Evolutionary conservation across 192 early-diverging fungal species (phyloP).

Genomic region (Dispira parvispora): DNA sequence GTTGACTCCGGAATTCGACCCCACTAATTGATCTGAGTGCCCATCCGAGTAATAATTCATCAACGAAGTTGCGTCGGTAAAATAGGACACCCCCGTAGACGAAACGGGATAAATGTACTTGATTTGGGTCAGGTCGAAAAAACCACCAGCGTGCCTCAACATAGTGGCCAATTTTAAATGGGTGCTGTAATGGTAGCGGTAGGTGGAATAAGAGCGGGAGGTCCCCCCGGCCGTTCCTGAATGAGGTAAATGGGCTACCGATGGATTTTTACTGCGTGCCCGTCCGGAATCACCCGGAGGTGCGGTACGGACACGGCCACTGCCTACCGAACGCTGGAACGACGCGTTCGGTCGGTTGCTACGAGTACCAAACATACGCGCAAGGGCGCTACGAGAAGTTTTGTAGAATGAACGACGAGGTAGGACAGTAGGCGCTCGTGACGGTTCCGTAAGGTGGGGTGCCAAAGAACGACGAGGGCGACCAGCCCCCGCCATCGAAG

Average conservation of each 20-base stretch:
- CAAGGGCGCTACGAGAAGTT: neutral
- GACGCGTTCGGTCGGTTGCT: neutral
- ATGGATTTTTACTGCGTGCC: too few species aligned
- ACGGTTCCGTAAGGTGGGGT: neutral
- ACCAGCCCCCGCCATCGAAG: neutral
- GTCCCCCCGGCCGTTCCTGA: neutral
- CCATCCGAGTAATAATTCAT: neutral
- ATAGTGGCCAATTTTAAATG: slow-evolving; percentile 1
- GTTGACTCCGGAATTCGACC: too few species aligned
- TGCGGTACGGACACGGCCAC: neutral
- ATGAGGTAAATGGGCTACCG: too few species aligned
- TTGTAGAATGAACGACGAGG: neutral
- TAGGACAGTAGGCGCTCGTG: neutral
- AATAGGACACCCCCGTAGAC: neutral
- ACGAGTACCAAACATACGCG: neutral
- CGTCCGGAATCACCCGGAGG: too few species aligned
- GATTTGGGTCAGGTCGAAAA: slow-evolving; percentile 11
- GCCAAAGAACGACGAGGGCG: neutral
- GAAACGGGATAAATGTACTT: slow-evolving; percentile 2
- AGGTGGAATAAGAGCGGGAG: neutral
- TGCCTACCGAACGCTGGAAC: neutral
- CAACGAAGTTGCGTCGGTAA: neutral
- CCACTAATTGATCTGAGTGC: too few species aligned
- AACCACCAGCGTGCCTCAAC: slow-evolving; percentile 5
- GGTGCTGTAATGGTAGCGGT: slow-evolving; percentile 12